These are phyloP conservation scores for Agaricus sinodeliciosus DNA, from an alignment of 768 basidiomycete genomes.

Conservation along the genomic window DNA sequence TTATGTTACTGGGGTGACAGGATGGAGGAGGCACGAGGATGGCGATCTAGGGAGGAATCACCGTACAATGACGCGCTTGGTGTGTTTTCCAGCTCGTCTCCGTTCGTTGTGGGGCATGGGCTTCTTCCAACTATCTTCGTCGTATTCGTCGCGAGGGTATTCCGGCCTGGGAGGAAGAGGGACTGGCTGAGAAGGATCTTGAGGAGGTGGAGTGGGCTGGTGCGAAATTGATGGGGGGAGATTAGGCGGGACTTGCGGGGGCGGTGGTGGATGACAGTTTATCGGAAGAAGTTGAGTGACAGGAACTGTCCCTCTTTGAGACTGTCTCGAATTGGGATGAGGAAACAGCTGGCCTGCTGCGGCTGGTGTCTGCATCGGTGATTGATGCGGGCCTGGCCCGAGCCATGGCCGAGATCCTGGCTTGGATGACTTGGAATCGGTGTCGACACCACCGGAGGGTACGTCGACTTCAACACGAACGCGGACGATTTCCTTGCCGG, in stretches of 20 bases:
- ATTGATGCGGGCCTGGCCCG: slow-evolving; percentile 16
- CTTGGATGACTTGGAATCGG: slow-evolving; percentile 22
- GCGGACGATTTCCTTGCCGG: slow-evolving; percentile 71
- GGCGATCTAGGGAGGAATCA: slow-evolving; percentile 1
- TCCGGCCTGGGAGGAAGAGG: slow-evolving; percentile 28
- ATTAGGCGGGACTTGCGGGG: slow-evolving; percentile 25
- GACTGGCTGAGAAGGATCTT: slow-evolving; percentile 31
- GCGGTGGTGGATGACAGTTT: slow-evolving; percentile 22
- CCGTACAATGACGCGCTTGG: slow-evolving; percentile 61
- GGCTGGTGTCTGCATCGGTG: slow-evolving; percentile 25
- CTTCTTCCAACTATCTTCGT: slow-evolving; percentile 68
- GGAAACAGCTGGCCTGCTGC: slow-evolving; percentile 24
- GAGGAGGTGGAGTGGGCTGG: slow-evolving; percentile 32
- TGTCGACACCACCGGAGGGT: slow-evolving; percentile 24
- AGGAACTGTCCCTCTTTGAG: slow-evolving; percentile 25
- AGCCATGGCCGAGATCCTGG: slow-evolving; percentile 20
- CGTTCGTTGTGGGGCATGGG: slow-evolving; percentile 73
- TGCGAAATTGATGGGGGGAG: slow-evolving; percentile 27
- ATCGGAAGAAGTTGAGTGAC: slow-evolving; percentile 29
- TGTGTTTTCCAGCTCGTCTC: slow-evolving; percentile 75
- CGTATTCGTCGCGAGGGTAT: slow-evolving; percentile 42
- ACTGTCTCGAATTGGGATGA: slow-evolving; percentile 28
- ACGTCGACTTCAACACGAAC: slow-evolving; percentile 68
- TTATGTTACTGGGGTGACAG: background rate
- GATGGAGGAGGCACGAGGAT: background rate